Evolutionary conservation across 768 basidiomycete species (phyloP).

Genomic region (Naganishia onofrii): DNA sequence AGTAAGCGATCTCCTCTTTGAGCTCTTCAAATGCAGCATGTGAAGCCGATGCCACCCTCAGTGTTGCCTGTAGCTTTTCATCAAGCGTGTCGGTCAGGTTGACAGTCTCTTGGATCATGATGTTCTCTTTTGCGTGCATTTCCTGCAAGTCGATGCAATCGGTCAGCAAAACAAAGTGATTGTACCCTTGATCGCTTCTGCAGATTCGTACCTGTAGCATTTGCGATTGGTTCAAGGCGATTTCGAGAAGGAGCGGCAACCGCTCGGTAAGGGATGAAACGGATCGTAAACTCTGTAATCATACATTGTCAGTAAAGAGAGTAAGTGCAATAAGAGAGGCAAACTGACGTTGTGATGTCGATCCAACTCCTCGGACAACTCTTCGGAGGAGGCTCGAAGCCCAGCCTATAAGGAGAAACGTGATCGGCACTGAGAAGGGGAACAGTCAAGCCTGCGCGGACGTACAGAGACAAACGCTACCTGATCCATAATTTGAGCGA

Average conservation of each 20-base stretch:
- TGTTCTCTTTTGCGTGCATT: not conserved
- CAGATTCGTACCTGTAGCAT: not conserved
- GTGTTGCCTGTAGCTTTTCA: not conserved
- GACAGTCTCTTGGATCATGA: not conserved
- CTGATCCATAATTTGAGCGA: not conserved
- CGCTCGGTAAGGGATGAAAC: not conserved
- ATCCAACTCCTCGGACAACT: not conserved
- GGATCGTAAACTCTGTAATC: not conserved
- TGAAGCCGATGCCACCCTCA: not conserved
- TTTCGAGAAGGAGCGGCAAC: not conserved
- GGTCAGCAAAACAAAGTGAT: not conserved
- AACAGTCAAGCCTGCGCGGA: not conserved
- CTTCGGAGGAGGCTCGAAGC: not conserved
- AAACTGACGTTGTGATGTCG: not conserved
- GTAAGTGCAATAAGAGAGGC: not conserved
- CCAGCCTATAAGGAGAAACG: not conserved
- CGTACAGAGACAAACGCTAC: not conserved
- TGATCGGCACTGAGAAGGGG: not conserved
- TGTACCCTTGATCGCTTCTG: not conserved
- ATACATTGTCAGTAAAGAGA: no score
- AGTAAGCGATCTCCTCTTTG: not conserved
- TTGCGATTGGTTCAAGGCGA: not conserved
- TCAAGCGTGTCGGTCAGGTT: not conserved
- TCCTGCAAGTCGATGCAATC: not conserved
- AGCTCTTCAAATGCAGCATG: conserved; percentile 1